Evolutionary conservation across 768 basidiomycete species (phyloP), one percentile per base, ranked within the genome.

Genomic region (Leccinum longicurvipes): DNA sequence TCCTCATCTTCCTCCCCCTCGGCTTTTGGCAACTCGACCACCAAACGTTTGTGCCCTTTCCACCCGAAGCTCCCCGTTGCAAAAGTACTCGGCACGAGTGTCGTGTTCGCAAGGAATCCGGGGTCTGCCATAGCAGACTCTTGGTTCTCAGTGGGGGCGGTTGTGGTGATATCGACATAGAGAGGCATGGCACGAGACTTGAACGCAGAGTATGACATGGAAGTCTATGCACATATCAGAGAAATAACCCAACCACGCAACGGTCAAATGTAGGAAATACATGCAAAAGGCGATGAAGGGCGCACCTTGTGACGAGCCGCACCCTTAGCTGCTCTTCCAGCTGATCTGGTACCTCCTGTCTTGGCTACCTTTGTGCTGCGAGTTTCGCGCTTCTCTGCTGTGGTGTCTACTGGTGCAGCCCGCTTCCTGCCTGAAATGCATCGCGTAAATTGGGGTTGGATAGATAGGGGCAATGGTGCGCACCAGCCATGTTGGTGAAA

Each of bases 21-120:
- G 0, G 73, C 65, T 53, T 77, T 76, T 53, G 81, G 75, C 15
- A 92, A 67, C 63, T 90, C 86, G 50, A 93, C 77, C 1, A 76
- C 77, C 56, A 91, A 70, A 24, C 84, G 79, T 68, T 85, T 87
- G 68, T 71, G 81, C 2, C 86, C 90, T 68, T 91, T 92, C 91
- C 91, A 93, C 17, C 91, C 91, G 67, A 87, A 90, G 65, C 87
- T 89, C 11, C 90, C 89, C 0, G 89, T 90, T 14, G 75, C 63
- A 70, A 93, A 91, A 36, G 80, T 75, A 55, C 72, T 79, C 2
- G 91, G 82, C 4, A 78, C 60, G 7, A 91, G 76, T 0, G 80
- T 79, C 21, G 84, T 67, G 41, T 72, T 77, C 15, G 81, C 82
- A 58, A 91, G 74, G 66, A 81, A 77, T 10, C 87, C 89, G 25